Percentiles rank a stretch among this genome's conserved stretches.
phyloP scores from a whole-genome alignment of 257 asterid species.

The Lantana camara region DNA sequence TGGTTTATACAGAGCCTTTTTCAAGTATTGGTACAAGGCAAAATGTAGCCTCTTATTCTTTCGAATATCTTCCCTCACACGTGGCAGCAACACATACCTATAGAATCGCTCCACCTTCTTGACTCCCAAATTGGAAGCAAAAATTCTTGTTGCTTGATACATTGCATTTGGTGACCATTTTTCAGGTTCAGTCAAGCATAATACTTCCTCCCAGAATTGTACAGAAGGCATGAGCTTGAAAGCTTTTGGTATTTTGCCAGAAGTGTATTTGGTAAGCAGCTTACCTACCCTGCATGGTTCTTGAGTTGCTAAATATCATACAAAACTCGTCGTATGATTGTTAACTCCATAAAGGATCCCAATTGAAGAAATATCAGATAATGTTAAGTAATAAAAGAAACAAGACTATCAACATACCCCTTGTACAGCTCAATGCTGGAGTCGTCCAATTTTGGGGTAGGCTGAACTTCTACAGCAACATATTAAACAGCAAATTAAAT shows the following conservation, averaged over 20 bases:
- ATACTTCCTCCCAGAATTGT: constrained; percentile 84
- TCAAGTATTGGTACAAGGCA: constrained; percentile 80
- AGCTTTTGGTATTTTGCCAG: constrained; percentile 92
- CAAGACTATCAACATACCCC: constrained; percentile 51
- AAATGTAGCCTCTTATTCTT: constrained; percentile 88
- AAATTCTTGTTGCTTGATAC: constrained; percentile 89
- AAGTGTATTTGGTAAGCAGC: constrained; percentile 75
- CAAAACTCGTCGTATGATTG: background rate
- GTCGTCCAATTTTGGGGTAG: constrained; percentile 71
- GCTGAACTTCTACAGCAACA: constrained; percentile 54
- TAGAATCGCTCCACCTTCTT: constrained; percentile 84
- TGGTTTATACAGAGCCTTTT: constrained; percentile 81
- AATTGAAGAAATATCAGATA: background rate
- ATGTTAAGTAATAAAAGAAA: background rate
- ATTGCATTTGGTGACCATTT: constrained; percentile 93
- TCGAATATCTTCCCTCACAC: constrained; percentile 85
- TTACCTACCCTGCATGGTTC: constrained; percentile 67
- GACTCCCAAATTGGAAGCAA: constrained; percentile 87
- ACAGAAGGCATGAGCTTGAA: constrained; percentile 81
- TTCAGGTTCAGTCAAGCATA: constrained; percentile 83
- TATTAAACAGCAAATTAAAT: constrained; percentile 3
- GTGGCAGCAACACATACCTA: constrained; percentile 87
- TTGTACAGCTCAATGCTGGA: constrained; percentile 80
- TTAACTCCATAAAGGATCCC: background rate
- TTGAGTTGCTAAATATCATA: background rate